A percentile compares a stretch with the other conserved stretches of the same genome.
phyloP scores from a whole-genome alignment of 352 stramenopile species.

The Phytopythium mirpurense region DNA sequence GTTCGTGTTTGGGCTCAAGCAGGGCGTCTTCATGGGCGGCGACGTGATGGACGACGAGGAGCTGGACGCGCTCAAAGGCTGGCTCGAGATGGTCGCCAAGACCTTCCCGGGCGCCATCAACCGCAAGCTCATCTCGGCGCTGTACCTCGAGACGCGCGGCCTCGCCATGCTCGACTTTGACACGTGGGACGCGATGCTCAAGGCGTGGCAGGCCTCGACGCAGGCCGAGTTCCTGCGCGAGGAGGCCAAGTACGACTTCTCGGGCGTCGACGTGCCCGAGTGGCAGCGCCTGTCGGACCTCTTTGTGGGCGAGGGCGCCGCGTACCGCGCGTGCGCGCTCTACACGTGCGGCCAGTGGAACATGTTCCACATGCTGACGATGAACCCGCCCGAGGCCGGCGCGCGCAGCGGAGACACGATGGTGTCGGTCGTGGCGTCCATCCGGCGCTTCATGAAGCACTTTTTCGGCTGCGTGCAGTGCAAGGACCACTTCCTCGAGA shows the following conservation, averaged over 20 bases:
- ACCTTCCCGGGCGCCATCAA: slow-evolving; percentile 74
- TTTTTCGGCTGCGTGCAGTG: slow-evolving; percentile 82
- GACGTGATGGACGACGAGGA: slow-evolving; percentile 73
- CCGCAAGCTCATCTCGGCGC: slow-evolving; percentile 48
- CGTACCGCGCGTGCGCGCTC: slow-evolving; percentile 63
- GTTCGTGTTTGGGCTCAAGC: slow-evolving; percentile 77
- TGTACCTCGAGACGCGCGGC: slow-evolving; percentile 40
- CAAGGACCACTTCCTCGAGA: slow-evolving; percentile 71
- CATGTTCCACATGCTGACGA: slow-evolving; percentile 85
- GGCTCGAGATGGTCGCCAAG: slow-evolving; percentile 65
- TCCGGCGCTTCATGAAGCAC: slow-evolving; percentile 81
- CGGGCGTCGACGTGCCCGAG: slow-evolving; percentile 37
- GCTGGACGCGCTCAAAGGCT: slow-evolving; percentile 72
- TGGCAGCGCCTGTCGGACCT: slow-evolving; percentile 64
- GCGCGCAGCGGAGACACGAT: slow-evolving; percentile 41
- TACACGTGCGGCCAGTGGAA: slow-evolving; percentile 86
- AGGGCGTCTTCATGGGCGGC: slow-evolving; percentile 70
- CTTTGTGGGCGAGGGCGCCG: slow-evolving; percentile 56
- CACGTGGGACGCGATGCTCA: slow-evolving; percentile 58
- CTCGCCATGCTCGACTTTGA: slow-evolving; percentile 69
- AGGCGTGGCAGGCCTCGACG: slow-evolving; percentile 49
- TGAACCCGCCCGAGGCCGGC: slow-evolving; percentile 47
- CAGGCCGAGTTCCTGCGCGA: slow-evolving; percentile 49
- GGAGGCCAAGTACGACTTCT: slow-evolving; percentile 49
- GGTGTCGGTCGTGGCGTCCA: slow-evolving; percentile 65